Conservation (phyloP, 2,329 filamentous ascomycete species). For the Penicillium decumbens region DNA sequence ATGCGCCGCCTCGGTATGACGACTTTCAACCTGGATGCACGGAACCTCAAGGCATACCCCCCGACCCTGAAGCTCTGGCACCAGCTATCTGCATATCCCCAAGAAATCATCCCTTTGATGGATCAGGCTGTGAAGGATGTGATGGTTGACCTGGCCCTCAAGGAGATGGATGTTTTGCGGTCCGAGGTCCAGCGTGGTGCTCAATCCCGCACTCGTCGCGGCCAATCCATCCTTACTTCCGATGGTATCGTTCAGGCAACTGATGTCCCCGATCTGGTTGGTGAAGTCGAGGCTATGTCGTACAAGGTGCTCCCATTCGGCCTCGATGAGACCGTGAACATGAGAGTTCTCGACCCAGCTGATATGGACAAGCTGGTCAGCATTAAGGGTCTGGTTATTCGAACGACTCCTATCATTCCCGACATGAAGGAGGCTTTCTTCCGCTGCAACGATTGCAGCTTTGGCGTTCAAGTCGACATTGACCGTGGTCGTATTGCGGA, state of each 20-base stretch:
- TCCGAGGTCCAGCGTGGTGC: conserved; percentile 46
- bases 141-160: conserved; percentile 82
- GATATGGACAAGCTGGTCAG: conserved; percentile 92
- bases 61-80: conserved; percentile 92
- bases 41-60: conserved; percentile 87
- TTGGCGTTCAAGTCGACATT: conserved; percentile 83
- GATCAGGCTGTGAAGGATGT: conserved; percentile 90
- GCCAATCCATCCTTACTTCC: conserved; percentile 23
- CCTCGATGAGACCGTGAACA: conserved; percentile 77
- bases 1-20: conserved; percentile 85
- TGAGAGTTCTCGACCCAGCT: conserved; percentile 88
- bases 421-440: conserved; percentile 99
- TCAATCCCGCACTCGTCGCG: conserved; percentile 18
- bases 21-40: conserved; percentile 80
- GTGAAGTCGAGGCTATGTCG: conserved; percentile 70
- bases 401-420: conserved; percentile 91
- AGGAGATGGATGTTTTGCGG: conserved; percentile 68
- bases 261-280: conserved; percentile 63
- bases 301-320: conserved; percentile 90
- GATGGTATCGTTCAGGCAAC: conserved; percentile 19
- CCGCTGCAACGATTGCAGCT: conserved; percentile 87
- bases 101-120: conserved; percentile 94
- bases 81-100: conserved; percentile 87
- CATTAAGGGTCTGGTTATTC: conserved; percentile 93
- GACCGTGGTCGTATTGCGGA: conserved; percentile 96